Evolutionary conservation across 2,329 filamentous ascomycete genomes (phyloP), one percentile per base, ranked within the genome.

Genomic region (Aspergillus sp.): DNA sequence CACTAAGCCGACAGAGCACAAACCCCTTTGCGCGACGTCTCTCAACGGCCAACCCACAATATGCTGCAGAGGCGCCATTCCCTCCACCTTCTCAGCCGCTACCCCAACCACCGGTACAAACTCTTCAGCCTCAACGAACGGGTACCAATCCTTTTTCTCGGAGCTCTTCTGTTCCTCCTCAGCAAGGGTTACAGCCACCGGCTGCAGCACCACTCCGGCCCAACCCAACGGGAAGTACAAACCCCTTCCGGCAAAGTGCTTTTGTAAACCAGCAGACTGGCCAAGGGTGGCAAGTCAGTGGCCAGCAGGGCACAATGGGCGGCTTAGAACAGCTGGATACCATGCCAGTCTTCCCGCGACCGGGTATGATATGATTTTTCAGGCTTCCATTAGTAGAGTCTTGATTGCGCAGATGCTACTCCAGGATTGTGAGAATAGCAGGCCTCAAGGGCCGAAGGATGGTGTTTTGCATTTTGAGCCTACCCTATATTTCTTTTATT

Each of bases 201-300:
- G 49, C 61, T 9, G 59, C 64, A 3, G 64, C 66, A n/a, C 63
- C 76, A 39, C 69, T 93, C 5, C 77, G 78, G 42, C 81, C 89
- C 2, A 89, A 91, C 58, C 79, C 85, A 1, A 96, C 90, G 0
- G 90, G 90, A 7, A 89, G 81, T 58, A 96, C 90, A 2, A 98
- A 98, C 59, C 93, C 93, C 1, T 97, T 97, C 77, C 81, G 93
- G 11, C 90, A 97, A 61, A 88, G 86, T 37, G 82, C 85, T 4
- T 95, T 96, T 64, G 84, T 95, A 41, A 93, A 95, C 60, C 90
- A 95, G 59, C 77, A 83, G 50, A 95, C 90, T 0, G 90, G 91
- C 1, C 77, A 88, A 65, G 88, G 88, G 2, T 97, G 93, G 89
- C 90, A 96, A 64, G 78, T 85, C 50, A 80, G 81, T 48, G 65